Conservation (phyloP, 176 grass and related monocot genomes). For the Juncus effusus region DNA sequence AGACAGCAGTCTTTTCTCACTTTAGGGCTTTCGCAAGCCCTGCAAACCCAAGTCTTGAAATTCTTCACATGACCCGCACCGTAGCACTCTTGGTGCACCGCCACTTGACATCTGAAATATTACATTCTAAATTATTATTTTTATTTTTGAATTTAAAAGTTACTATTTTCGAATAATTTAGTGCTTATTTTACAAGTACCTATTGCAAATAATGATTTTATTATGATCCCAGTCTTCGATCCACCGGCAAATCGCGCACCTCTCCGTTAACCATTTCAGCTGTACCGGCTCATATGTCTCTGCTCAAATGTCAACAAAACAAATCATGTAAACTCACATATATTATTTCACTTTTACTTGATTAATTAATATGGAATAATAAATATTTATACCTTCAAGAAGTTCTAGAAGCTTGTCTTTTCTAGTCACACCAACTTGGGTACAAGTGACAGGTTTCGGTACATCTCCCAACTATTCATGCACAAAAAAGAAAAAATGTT, state of each 20-base stretch:
- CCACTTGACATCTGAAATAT: conserved; percentile 81
- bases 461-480: conserved; percentile 11
- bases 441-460: no score
- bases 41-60: conserved; percentile 89
- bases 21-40: conserved; percentile 64
- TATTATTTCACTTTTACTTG: background rate
- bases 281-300: conserved; percentile 66
- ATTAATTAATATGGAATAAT: conserved; percentile 1
- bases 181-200: conserved; percentile 35
- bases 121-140: conserved; percentile 12
- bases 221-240: conserved; percentile 99
- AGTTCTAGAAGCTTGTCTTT: conserved; percentile 12
- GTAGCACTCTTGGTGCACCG: conserved; percentile 96
- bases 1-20: conserved; percentile 71
- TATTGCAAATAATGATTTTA: conserved; percentile 98
- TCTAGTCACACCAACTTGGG: background rate
- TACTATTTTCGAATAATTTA: background rate
- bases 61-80: conserved; percentile 56
- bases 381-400: conserved; percentile 26
- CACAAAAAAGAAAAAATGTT: conserved; percentile 16
- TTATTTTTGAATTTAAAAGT: background rate
- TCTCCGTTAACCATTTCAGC: conserved; percentile 93
- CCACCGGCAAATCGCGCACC: conserved; percentile 92
- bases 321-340: background rate
- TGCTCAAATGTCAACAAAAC: conserved; percentile 20